Conservation (phyloP, 179 eudicot genomes). For the Spergularia azorica region DNA sequence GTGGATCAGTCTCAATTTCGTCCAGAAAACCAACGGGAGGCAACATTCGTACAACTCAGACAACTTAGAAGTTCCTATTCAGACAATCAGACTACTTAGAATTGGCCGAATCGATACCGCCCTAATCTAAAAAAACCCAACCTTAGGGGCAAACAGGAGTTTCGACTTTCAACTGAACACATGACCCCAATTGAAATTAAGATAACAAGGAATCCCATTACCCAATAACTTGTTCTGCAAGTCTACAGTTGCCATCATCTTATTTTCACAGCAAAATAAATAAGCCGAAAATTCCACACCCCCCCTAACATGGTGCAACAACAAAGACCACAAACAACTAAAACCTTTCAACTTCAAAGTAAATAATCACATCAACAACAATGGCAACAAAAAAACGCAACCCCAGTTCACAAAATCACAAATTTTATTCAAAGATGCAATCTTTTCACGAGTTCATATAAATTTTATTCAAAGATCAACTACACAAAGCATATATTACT, state of each 20-base stretch:
- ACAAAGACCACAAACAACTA: not conserved
- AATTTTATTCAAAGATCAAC: not conserved
- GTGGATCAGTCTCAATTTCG: too few relatives aligned
- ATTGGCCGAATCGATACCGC: not conserved
- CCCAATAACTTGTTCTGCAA: not conserved
- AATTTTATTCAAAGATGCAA: conserved; percentile 12
- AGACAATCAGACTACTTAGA: not conserved
- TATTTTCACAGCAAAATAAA: too few relatives aligned
- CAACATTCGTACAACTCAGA: too few relatives aligned
- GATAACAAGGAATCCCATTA: not conserved
- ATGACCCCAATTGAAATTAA: not conserved
- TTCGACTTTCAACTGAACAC: not conserved
- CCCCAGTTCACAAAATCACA: conserved; percentile 26
- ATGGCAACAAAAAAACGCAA: conserved; percentile 14
- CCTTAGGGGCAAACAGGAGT: not conserved
- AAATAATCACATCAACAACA: conserved; percentile 9
- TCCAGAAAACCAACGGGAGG: too few relatives aligned
- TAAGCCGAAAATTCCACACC: too few relatives aligned
- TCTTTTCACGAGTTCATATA: conserved; percentile 14
- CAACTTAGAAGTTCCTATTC: not conserved
- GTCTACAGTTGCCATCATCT: not conserved
- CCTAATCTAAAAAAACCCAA: not conserved
- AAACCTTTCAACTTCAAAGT: not conserved
- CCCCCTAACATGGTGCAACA: not conserved
- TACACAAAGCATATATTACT: not conserved